phyloP scores from a whole-genome alignment of 345 rosid genomes.

The Sisymbrium irio region DNA sequence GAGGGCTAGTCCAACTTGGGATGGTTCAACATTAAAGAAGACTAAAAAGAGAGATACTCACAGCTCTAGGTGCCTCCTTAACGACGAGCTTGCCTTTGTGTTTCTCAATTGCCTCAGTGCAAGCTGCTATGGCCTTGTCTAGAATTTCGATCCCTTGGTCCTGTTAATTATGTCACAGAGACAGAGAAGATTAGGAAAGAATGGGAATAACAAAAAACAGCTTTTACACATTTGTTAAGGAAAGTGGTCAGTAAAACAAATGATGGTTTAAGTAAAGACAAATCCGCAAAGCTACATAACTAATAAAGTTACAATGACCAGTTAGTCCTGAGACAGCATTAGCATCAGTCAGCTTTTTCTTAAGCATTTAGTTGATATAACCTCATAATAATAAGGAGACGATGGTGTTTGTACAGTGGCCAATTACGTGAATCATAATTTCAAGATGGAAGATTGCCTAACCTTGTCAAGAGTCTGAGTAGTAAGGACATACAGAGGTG shows the following conservation, averaged over 20 bases:
- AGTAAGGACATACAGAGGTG: constrained; percentile 96
- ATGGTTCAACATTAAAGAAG: neutral
- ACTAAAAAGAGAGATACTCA: constrained; percentile 35
- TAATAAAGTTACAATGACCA: neutral
- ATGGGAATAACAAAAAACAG: neutral
- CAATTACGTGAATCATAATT: neutral
- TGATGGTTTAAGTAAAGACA: neutral
- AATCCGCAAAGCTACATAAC: neutral
- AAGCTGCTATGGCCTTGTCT: constrained; percentile 68
- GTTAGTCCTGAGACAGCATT: neutral
- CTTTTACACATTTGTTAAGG: neutral
- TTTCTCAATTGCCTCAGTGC: constrained; percentile 71
- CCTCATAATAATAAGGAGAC: neutral
- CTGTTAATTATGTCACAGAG: constrained; percentile 37
- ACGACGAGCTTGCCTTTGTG: constrained; percentile 88
- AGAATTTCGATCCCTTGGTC: constrained; percentile 92
- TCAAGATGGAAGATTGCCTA: constrained; percentile 15
- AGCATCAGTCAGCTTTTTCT: neutral
- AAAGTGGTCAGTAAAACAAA: neutral
- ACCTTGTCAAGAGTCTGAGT: constrained; percentile 99
- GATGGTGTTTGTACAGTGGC: neutral
- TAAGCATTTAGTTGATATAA: neutral
- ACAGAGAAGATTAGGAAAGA: neutral
- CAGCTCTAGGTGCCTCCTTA: constrained; percentile 93
- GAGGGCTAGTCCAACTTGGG: neutral